These are phyloP conservation scores for Alternaria alternata DNA, from an alignment of 2,329 filamentous ascomycete species.

Conservation along the genomic window DNA sequence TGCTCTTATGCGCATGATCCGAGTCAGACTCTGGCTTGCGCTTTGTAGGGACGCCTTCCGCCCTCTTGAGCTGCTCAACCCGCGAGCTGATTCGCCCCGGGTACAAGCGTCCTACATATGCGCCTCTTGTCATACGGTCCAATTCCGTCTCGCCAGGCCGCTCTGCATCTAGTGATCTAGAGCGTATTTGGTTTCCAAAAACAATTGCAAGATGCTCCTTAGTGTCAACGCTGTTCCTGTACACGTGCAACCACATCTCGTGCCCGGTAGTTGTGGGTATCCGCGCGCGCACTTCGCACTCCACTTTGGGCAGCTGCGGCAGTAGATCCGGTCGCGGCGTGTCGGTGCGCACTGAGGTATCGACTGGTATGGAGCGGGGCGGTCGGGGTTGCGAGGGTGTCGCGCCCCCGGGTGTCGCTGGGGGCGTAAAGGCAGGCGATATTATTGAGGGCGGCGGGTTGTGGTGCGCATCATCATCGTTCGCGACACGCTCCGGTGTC, in stretches of 20 bases:
- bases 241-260: constrained; percentile 97
- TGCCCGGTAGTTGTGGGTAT: constrained; percentile 92
- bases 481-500: constrained; percentile 20
- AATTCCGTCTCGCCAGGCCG: constrained; percentile 82
- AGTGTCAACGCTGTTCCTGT: constrained; percentile 89
- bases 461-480: constrained; percentile 16
- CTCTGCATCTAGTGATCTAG: constrained; percentile 72
- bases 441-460: constrained; percentile 54
- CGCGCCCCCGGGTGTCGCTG: constrained; percentile 45
- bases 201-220: constrained; percentile 98
- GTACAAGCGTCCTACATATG: constrained; percentile 86
- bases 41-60: constrained; percentile 42
- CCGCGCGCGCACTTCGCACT: constrained; percentile 90
- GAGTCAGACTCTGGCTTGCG: constrained; percentile 18
- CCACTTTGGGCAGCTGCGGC: constrained; percentile 79
- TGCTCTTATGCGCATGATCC: constrained; percentile 14
- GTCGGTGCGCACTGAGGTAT: constrained; percentile 41
- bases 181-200: constrained; percentile 85
- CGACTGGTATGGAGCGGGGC: constrained; percentile 55
- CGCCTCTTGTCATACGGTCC: constrained; percentile 92
- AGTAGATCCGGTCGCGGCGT: constrained; percentile 74
- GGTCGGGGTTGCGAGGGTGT: constrained; percentile 47
- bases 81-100: constrained; percentile 83
- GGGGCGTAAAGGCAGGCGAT: constrained; percentile 57
- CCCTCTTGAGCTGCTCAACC: constrained; percentile 60